Percentiles rank a stretch among this genome's conserved stretches.
Evolutionary conservation across 768 basidiomycete species (phyloP).

Genomic region (Russula olivacea): DNA sequence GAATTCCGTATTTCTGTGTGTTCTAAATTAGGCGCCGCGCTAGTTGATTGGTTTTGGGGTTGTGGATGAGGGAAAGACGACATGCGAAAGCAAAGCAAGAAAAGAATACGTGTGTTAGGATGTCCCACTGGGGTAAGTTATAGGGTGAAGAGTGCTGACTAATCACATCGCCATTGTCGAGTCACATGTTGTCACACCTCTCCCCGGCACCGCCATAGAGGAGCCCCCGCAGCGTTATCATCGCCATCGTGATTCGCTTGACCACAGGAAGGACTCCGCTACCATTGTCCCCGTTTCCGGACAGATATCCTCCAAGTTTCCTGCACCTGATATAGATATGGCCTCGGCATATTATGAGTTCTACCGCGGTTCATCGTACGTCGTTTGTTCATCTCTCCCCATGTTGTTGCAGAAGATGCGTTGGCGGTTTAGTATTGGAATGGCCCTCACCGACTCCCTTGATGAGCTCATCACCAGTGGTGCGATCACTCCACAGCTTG

Average conservation of each 20-base stretch:
- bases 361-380: slow-evolving; percentile 87
- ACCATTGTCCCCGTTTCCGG: not conserved
- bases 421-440: slow-evolving; percentile 67
- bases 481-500: slow-evolving; percentile 93
- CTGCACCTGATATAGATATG: slow-evolving; percentile 38
- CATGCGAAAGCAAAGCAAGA: slow-evolving; percentile 10
- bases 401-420: slow-evolving; percentile 13
- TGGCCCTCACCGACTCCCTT: slow-evolving; percentile 95
- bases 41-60: not conserved
- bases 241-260: not conserved
- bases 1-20: not conserved
- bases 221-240: not conserved
- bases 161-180: slow-evolving; percentile 1
- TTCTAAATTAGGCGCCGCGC: not conserved
- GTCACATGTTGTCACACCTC: slow-evolving; percentile 17
- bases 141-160: slow-evolving; percentile 3
- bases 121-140: no score
- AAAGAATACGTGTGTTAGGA: not conserved
- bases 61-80: slow-evolving; percentile 5
- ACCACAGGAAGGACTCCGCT: not conserved
- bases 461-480: slow-evolving; percentile 98
- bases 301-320: not conserved
- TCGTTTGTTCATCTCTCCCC: slow-evolving; percentile 33
- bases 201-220: not conserved
- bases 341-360: slow-evolving; percentile 88